A percentile compares a stretch with the other conserved stretches of the same genome.
Evolutionary conservation across 305 asterid species (phyloP).

Genomic region (Fraxinus latifolia): DNA sequence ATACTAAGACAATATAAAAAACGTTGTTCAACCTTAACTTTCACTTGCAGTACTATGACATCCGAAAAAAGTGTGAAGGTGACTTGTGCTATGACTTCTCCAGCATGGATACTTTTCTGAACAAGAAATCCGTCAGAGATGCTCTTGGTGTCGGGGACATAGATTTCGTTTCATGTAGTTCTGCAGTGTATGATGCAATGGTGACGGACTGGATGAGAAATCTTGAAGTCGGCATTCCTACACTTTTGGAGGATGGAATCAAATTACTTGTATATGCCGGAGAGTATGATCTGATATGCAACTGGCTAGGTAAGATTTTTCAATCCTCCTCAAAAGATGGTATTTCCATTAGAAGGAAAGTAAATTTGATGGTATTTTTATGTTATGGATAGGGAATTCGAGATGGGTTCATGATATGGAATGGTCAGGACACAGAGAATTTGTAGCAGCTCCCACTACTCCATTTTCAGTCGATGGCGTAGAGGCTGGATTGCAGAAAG

Average conservation of each 20-base stretch:
- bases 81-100: conserved; percentile 46
- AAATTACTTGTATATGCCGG: conserved; percentile 42
- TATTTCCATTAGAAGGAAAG: neutral
- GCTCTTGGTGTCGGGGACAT: conserved; percentile 44
- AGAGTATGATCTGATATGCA: conserved; percentile 42
- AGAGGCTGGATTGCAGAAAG: conserved; percentile 32
- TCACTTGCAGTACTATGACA: conserved; percentile 35
- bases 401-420: conserved; percentile 45
- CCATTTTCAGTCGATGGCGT: conserved; percentile 31
- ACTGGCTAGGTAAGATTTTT: conserved; percentile 43
- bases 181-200: conserved; percentile 31
- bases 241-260: conserved; percentile 42
- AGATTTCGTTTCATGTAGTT: conserved; percentile 38
- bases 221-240: conserved; percentile 48
- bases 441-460: conserved; percentile 18
- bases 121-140: conserved; percentile 25
- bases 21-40: neutral
- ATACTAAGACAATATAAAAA: neutral
- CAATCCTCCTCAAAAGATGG: neutral
- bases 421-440: conserved; percentile 40
- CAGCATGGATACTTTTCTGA: conserved; percentile 32
- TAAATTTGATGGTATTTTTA: neutral
- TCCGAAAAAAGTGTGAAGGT: conserved; percentile 39
- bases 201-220: conserved; percentile 38
- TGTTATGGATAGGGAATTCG: conserved; percentile 33